Evolutionary conservation across 148 eudicot species (phyloP), one percentile per base, ranked within the genome.

Genomic region (Oxyria digyna): DNA sequence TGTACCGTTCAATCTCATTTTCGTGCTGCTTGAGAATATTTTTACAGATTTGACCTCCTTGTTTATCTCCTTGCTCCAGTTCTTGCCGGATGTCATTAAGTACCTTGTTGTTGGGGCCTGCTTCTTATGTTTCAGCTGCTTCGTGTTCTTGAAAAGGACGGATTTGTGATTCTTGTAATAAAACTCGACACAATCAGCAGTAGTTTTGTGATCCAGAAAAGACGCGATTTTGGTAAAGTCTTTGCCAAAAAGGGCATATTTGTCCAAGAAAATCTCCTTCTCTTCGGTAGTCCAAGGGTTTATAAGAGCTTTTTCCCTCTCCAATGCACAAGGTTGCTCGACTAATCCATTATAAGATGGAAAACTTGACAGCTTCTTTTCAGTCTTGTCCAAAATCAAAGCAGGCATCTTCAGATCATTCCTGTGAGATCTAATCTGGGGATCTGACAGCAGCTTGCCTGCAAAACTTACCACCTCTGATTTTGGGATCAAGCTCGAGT

Each of bases 121-220:
- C 78, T 81, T 85, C 24, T 74, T 65, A 46, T 42, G 64, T 26
- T 81, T 81, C 62, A 85, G 80, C 82, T 83, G 85, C 70, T 78
- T 87, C 38, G 81, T 75, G 74, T 78, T 88, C 55, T 76, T 76
- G 45, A 94, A 94, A 69, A 77, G 43, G 50, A 85, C 87, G 18
- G 89, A 88, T 70, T 87, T 90, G 75, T 88, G 99, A 75, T 90
- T 88, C 77, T 94, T 94, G 81, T 94, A 94, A 65, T 93, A 94
- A 62, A 90, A 94, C 79, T 90, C 87, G 49, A 94, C 49, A 71
- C 99, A 94, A 59, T 94, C 96, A 41, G 97, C 96, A 45, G 82
- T 80, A 37, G 97, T 86, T 79, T 90, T 90, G 67, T 88, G 84
- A 75, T 81, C 87, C 55, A 94, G 84, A 81, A 87, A 94, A 72